These are phyloP conservation scores for Penicillium roqueforti DNA, from an alignment of 495 filamentous ascomycete genomes.

Conservation along the genomic window DNA sequence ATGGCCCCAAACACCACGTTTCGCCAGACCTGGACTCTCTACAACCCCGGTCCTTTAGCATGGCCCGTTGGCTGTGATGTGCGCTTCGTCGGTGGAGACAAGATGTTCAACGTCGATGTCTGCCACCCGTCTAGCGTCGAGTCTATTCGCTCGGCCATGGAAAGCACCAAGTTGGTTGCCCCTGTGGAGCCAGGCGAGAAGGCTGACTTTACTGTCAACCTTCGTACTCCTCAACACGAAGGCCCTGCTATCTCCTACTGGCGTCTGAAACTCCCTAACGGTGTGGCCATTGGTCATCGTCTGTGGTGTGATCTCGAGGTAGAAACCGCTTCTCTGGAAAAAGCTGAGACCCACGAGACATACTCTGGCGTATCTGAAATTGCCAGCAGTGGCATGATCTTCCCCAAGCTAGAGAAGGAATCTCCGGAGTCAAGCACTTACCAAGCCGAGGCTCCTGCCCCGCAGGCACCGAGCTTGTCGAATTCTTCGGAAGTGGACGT, in stretches of 20 bases:
- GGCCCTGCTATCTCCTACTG: constrained; percentile 91
- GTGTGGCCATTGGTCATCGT: constrained; percentile 80
- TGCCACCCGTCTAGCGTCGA: constrained; percentile 68
- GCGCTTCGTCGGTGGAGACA: constrained; percentile 87
- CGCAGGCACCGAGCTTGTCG: constrained; percentile 33
- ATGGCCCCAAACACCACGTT: constrained; percentile 67
- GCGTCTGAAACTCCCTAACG: constrained; percentile 81
- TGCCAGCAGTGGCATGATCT: constrained; percentile 76
- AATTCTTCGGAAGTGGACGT: constrained; percentile 50
- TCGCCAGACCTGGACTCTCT: constrained; percentile 86
- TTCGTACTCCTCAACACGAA: constrained; percentile 69
- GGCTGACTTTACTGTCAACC: constrained; percentile 74
- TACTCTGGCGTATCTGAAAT: constrained; percentile 10
- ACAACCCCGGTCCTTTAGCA: constrained; percentile 68
- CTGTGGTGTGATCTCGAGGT: constrained; percentile 93
- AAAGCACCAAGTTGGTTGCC: constrained; percentile 73
- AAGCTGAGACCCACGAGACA: constrained; percentile 4
- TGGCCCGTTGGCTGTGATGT: constrained; percentile 93
- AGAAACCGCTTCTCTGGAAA: constrained; percentile 28
- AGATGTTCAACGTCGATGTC: constrained; percentile 85
- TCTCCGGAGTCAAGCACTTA: constrained; percentile 79
- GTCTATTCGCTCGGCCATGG: constrained; percentile 67
- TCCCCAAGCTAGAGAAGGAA: constrained; percentile 94
- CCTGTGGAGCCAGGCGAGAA: constrained; percentile 66
- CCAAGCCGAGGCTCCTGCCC: constrained; percentile 41